Base-by-base conservation (phyloP, 768 basidiomycete species). In the Roridomyces roridus region DNA sequence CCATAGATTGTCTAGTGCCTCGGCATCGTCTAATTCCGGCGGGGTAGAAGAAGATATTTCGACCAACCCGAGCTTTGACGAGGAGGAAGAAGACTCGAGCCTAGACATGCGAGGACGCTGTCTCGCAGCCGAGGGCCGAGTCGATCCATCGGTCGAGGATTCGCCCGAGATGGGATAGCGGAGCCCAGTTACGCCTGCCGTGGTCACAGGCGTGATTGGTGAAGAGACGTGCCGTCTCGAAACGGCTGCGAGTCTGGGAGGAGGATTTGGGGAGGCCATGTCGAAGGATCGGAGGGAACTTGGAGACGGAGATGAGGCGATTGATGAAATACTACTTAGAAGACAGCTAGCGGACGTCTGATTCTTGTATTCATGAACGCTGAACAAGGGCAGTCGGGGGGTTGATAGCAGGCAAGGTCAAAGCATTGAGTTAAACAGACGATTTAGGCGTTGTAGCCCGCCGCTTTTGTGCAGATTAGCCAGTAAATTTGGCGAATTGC, bases 1-100 rank as follows among this genome's bases (percentile, higher is more conserved):
- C 81, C 81, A 82, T 9, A 82, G 66, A 10, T 73, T 65, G 31
- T 80, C 71, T 51, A 81, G 65, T 14, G 72, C 72, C 10, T 59
- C 64, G 43, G 58, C 62, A 26, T 74, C 70, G 21, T 39, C 51
- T 43, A 59, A 26, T 44, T 48, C 46, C 23, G 66, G 65, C 44
- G 66, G 66, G 29, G 53, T 58, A 44, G 51, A 34, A 29, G 60
- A 44, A 29, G 60, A 55, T 28, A 51, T 42, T n/a, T 60, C 57
- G 35, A 60, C 35, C 25, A 44, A 34, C 24, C 47, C 21, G 25
- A 11, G 46, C 36, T 56, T 44, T 20, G 53, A 57, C 50, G 39
- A n/a, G 35, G 52, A 51, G 21, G 57, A n/a, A n/a, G 45, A 24
- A 10, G 57, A 35, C 21, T 42, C 41, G 35, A 56, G 34, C 34